Percentiles rank a stretch among this genome's conserved stretches.
phyloP scores from a whole-genome alignment of 495 filamentous ascomycete species.

The Penicillium flavigenum region DNA sequence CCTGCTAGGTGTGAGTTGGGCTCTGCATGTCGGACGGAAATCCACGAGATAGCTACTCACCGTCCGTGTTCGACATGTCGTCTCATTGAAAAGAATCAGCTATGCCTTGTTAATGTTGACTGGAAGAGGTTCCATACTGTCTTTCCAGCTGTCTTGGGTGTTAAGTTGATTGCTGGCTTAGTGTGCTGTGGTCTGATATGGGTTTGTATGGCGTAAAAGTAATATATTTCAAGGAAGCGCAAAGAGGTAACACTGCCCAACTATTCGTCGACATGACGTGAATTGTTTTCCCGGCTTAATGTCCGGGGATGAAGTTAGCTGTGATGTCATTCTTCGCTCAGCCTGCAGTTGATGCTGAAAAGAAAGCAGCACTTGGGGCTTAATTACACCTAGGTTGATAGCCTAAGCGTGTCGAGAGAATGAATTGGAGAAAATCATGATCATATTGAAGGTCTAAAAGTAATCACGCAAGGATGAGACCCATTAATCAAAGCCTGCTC shows the following conservation, averaged over 20 bases:
- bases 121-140: neutral
- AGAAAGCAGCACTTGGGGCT: neutral
- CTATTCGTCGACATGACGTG: constrained; percentile 15
- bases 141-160: constrained; percentile 8
- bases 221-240: neutral
- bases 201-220: neutral
- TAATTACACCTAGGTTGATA: neutral
- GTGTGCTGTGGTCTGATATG: neutral
- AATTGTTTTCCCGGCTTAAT: neutral
- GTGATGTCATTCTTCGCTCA: constrained; percentile 9
- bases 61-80: constrained; percentile 16
- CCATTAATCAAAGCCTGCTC: constrained; percentile 27
- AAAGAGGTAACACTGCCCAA: neutral
- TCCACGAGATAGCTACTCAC: constrained; percentile 1
- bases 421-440: constrained; percentile 16
- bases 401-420: neutral
- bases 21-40: too few species aligned
- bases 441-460: constrained; percentile 29
- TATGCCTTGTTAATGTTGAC: neutral
- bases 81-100: constrained; percentile 10
- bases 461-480: constrained; percentile 8
- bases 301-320: neutral
- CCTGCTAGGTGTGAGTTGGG: constrained; percentile 8
- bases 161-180: neutral
- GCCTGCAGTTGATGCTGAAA: neutral